phyloP scores from a whole-genome alignment of 2,329 filamentous ascomycete species.

The Botrytis paeoniae region DNA sequence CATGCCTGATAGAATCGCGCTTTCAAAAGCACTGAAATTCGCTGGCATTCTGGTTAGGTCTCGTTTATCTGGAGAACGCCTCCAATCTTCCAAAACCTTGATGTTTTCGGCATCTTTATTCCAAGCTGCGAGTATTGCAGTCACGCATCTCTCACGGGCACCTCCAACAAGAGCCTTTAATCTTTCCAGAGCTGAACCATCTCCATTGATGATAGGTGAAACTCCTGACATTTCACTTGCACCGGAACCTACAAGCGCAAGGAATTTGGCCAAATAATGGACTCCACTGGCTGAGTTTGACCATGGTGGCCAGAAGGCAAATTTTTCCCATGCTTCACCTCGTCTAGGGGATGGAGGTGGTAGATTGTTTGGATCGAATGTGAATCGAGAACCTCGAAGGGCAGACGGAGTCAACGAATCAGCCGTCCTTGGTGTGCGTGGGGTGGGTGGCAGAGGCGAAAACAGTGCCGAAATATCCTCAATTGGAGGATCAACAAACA shows the following conservation, averaged over 20 bases:
- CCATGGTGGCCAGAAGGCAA: slow-evolving; percentile 94
- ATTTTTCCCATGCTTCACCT: slow-evolving; percentile 87
- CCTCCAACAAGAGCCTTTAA: slow-evolving; percentile 72
- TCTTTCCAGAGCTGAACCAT: slow-evolving; percentile 62
- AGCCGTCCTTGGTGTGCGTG: slow-evolving; percentile 62
- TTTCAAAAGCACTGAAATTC: slow-evolving; percentile 82
- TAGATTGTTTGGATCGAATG: slow-evolving; percentile 72
- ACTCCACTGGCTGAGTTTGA: slow-evolving; percentile 91
- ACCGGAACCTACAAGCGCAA: slow-evolving; percentile 79
- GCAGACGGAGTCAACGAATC: slow-evolving; percentile 49
- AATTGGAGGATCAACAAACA: slow-evolving; percentile 84
- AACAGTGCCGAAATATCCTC: slow-evolving; percentile 88
- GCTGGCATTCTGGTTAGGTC: slow-evolving; percentile 90
- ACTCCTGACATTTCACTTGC: slow-evolving; percentile 82
- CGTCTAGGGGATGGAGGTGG: slow-evolving; percentile 73
- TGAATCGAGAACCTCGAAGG: slow-evolving; percentile 70
- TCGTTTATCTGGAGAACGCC: slow-evolving; percentile 72
- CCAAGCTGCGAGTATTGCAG: slow-evolving; percentile 86
- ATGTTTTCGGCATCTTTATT: slow-evolving; percentile 89
- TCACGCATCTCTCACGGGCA: slow-evolving; percentile 80
- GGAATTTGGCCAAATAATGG: slow-evolving; percentile 79
- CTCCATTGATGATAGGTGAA: slow-evolving; percentile 57
- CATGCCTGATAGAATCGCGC: slow-evolving; percentile 76
- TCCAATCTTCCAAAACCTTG: slow-evolving; percentile 93
- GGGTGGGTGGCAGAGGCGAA: slow-evolving; percentile 72